Evolutionary conservation across 2,329 filamentous ascomycete species (phyloP).

Genomic region (Penicillium verrucosum): DNA sequence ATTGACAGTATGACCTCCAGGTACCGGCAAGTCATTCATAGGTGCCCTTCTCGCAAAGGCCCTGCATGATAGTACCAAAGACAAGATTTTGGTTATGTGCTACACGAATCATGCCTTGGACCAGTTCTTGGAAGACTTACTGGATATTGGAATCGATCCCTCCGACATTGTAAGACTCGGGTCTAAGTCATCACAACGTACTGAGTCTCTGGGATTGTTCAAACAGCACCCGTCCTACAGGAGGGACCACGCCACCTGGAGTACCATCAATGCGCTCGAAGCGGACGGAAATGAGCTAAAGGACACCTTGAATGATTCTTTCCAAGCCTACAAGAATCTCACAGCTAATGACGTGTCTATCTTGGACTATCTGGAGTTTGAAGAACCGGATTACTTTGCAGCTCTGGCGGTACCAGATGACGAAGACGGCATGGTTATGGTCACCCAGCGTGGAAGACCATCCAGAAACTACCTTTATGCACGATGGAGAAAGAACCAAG

Average conservation of each 20-base stretch:
- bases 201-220: slow-evolving; percentile 48
- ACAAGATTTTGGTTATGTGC: slow-evolving; percentile 61
- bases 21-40: slow-evolving; percentile 73
- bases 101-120: slow-evolving; percentile 71
- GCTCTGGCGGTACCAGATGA: slow-evolving; percentile 54
- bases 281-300: slow-evolving; percentile 32
- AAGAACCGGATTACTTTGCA: slow-evolving; percentile 52
- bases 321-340: slow-evolving; percentile 18
- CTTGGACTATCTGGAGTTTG: slow-evolving; percentile 54
- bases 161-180: slow-evolving; percentile 61
- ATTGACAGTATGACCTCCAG: slow-evolving; percentile 36
- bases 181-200: slow-evolving; percentile 53
- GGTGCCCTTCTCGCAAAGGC: slow-evolving; percentile 61
- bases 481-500: slow-evolving; percentile 51
- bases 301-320: slow-evolving; percentile 16
- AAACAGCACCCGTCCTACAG: slow-evolving; percentile 38
- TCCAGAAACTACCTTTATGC: slow-evolving; percentile 53
- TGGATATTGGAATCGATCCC: slow-evolving; percentile 55
- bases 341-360: slow-evolving; percentile 23
- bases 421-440: slow-evolving; percentile 46
- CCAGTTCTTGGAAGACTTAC: slow-evolving; percentile 64
- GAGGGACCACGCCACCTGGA: slow-evolving; percentile 37
- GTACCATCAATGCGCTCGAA: slow-evolving; percentile 45
- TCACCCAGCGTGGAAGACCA: slow-evolving; percentile 47
- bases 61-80: slow-evolving; percentile 49